A percentile compares a stretch with the other conserved stretches of the same genome.
Conservation (phyloP, 768 basidiomycete genomes). For the Suillus ampliporus region DNA sequence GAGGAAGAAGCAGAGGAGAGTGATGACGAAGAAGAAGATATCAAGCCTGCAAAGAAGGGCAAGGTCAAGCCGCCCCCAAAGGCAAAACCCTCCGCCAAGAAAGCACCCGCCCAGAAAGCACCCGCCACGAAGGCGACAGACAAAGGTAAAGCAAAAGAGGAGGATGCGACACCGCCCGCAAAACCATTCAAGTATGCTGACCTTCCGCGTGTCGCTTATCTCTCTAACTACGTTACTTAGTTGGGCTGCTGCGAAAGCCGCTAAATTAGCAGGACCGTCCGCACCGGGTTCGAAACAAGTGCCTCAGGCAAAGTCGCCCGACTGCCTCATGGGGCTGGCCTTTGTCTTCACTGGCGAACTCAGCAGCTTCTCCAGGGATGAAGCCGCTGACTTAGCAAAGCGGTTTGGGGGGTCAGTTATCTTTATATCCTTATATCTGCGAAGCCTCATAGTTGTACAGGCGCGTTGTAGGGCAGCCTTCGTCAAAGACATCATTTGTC, state of each 20-base stretch:
- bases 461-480: slow-evolving; percentile 86
- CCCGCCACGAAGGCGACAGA: slow-evolving; percentile 17
- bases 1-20: slow-evolving; percentile 34
- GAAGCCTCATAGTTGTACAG: slow-evolving; percentile 45
- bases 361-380: slow-evolving; percentile 84
- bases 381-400: slow-evolving; percentile 87
- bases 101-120: slow-evolving; percentile 19
- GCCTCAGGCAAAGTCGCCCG: slow-evolving; percentile 74
- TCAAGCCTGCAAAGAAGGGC: slow-evolving; percentile 16
- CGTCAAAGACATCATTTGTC: slow-evolving; percentile 88
- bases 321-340: slow-evolving; percentile 84
- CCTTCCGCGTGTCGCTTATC: background rate
- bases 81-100: slow-evolving; percentile 28
- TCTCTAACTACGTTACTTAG: slow-evolving; percentile 30
- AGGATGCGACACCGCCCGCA: background rate
- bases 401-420: slow-evolving; percentile 84
- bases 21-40: slow-evolving; percentile 15
- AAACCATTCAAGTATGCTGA: slow-evolving; percentile 34
- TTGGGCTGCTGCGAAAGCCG: slow-evolving; percentile 61
- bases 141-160: slow-evolving; percentile 22
- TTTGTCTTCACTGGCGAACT: slow-evolving; percentile 98
- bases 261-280: slow-evolving; percentile 63
- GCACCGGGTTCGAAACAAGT: slow-evolving; percentile 62
- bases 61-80: slow-evolving; percentile 7
- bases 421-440: background rate